phyloP scores from a whole-genome alignment of 1,284 basidiomycete species.

The Ustilago esculenta region DNA sequence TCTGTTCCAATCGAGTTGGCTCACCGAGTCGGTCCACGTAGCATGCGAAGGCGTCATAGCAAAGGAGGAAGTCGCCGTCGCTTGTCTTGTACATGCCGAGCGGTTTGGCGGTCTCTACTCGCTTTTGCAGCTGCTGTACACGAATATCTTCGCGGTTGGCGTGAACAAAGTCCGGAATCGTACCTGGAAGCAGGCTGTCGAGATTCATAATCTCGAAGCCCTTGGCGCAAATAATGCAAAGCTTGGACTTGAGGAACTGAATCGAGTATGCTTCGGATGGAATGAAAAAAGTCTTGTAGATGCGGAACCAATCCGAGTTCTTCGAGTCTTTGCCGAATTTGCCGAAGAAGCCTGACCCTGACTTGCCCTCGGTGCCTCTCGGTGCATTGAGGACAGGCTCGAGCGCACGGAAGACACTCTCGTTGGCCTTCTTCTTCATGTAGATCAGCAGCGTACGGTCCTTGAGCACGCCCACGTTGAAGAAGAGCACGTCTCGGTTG shows the following conservation, averaged over 20 bases:
- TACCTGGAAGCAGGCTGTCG: slow-evolving; percentile 79
- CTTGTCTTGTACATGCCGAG: slow-evolving; percentile 89
- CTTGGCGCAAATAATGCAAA: slow-evolving; percentile 88
- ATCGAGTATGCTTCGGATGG: slow-evolving; percentile 87
- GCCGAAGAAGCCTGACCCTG: slow-evolving; percentile 73
- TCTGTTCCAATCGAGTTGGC: slow-evolving; percentile 72
- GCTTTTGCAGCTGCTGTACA: slow-evolving; percentile 77
- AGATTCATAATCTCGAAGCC: slow-evolving; percentile 95
- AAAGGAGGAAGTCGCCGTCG: slow-evolving; percentile 84
- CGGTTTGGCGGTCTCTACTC: slow-evolving; percentile 80
- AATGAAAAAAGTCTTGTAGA: slow-evolving; percentile 91
- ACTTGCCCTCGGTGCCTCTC: slow-evolving; percentile 74
- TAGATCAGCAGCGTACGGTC: slow-evolving; percentile 89
- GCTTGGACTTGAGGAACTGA: slow-evolving; percentile 87
- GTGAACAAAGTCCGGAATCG: slow-evolving; percentile 75
- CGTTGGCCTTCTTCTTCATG: slow-evolving; percentile 90
- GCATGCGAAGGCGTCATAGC: slow-evolving; percentile 90
- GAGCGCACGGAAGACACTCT: slow-evolving; percentile 90
- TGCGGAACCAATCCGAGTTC: slow-evolving; percentile 89
- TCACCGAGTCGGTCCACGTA: slow-evolving; percentile 70
- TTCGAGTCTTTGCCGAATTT: slow-evolving; percentile 79
- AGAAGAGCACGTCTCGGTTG: slow-evolving; percentile 90
- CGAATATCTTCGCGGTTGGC: slow-evolving; percentile 75
- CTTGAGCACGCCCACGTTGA: slow-evolving; percentile 85
- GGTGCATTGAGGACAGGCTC: slow-evolving; percentile 89